Evolutionary conservation across 352 stramenopile species (phyloP).

Genomic region (Phytophthora ohioensis): DNA sequence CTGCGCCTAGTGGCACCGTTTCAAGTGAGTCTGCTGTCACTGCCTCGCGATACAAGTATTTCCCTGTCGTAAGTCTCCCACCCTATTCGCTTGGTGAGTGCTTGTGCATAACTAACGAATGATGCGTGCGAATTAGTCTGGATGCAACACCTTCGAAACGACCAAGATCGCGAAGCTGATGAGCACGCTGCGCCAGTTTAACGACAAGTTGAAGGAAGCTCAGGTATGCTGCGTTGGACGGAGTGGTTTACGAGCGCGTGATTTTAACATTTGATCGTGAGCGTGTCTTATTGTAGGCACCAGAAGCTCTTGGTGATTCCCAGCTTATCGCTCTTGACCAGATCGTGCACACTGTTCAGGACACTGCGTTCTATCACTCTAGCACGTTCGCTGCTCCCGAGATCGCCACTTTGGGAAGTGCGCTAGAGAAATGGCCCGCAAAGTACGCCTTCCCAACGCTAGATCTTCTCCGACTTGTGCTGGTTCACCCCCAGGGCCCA

Average conservation of each 20-base stretch:
- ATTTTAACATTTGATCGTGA: conserved; percentile 9
- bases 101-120: conserved; percentile 17
- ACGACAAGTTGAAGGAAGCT: conserved; percentile 70
- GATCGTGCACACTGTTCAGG: conserved; percentile 71
- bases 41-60: conserved; percentile 62
- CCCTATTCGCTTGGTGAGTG: background rate
- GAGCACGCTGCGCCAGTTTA: conserved; percentile 92
- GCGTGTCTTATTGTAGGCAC: conserved; percentile 15
- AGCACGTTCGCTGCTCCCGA: conserved; percentile 78
- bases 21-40: conserved; percentile 10
- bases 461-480: conserved; percentile 91
- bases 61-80: conserved; percentile 58
- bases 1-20: conserved; percentile 19
- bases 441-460: conserved; percentile 90
- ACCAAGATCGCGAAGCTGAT: conserved; percentile 94
- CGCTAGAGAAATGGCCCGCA: conserved; percentile 76
- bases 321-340: conserved; percentile 72
- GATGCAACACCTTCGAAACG: conserved; percentile 94
- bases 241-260: background rate
- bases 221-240: conserved; percentile 45
- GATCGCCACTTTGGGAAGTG: conserved; percentile 64
- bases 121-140: conserved; percentile 44
- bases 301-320: conserved; percentile 41
- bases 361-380: conserved; percentile 93
- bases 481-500: conserved; percentile 90